Conservation (phyloP, 441 rosid genomes). For the Croton laevigatus region DNA sequence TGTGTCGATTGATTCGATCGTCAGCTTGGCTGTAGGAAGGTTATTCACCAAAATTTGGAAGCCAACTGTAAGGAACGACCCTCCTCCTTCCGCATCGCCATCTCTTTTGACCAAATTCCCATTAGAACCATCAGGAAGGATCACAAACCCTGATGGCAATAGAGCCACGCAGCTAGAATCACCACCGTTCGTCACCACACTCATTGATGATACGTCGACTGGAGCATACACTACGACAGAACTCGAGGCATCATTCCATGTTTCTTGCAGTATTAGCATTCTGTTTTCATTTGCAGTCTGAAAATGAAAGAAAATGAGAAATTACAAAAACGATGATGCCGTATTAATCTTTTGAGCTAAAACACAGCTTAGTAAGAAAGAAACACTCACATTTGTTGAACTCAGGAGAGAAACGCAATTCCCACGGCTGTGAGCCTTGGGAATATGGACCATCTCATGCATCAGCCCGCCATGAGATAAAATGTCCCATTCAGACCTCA, state of each 20-base stretch:
- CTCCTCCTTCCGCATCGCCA: conserved; percentile 36
- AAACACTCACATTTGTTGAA: conserved; percentile 43
- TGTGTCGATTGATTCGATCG: conserved; percentile 69
- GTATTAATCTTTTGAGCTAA: neutral
- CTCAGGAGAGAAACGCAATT: conserved; percentile 77
- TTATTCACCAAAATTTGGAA: conserved; percentile 68
- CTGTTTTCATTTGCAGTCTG: conserved; percentile 57
- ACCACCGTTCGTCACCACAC: conserved; percentile 63
- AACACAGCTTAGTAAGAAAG: neutral
- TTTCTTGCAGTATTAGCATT: conserved; percentile 81
- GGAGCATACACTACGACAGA: conserved; percentile 82
- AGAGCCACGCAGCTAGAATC: conserved; percentile 63
- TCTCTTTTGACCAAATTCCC: conserved; percentile 22
- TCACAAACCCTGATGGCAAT: conserved; percentile 74
- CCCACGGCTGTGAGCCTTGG: conserved; percentile 67
- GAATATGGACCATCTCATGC: conserved; percentile 74
- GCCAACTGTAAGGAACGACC: conserved; percentile 66
- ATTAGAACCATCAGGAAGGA: conserved; percentile 47
- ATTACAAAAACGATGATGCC: neutral
- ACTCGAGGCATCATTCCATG: conserved; percentile 71
- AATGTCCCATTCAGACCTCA: conserved; percentile 82
- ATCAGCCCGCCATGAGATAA: conserved; percentile 66
- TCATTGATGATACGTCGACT: conserved; percentile 66
- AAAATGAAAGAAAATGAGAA: neutral
- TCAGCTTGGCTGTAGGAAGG: conserved; percentile 59